These are phyloP conservation scores for Aspergillus sergii DNA, from an alignment of 2,329 filamentous ascomycete genomes.

Conservation along the genomic window DNA sequence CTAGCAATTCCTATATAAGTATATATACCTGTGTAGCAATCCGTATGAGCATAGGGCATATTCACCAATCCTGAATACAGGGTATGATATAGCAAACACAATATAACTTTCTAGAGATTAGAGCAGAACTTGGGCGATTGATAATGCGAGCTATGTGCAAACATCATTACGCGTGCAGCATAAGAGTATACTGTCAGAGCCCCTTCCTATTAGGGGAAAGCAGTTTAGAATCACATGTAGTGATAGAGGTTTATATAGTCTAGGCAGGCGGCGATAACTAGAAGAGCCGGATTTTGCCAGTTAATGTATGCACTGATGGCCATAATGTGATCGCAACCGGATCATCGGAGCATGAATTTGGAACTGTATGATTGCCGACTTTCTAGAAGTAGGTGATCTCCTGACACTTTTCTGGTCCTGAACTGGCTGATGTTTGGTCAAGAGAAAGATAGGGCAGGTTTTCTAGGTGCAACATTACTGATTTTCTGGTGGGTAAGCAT, in stretches of 20 bases:
- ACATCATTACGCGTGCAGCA: not conserved
- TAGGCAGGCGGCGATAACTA: not conserved
- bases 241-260: not conserved
- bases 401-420: not conserved
- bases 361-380: not conserved
- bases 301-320: not conserved
- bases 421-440: not conserved
- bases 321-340: not conserved
- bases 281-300: not conserved
- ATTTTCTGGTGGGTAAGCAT: not conserved
- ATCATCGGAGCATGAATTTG: not conserved
- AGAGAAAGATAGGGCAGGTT: not conserved
- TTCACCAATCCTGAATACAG: not conserved
- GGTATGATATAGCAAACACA: not conserved
- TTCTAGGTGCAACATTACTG: not conserved
- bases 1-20: not conserved
- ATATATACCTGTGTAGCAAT: not conserved
- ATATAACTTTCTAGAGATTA: no score
- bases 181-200: no score
- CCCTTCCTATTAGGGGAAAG: not conserved
- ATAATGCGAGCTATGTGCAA: not conserved
- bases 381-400: not conserved
- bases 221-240: not conserved
- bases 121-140: no score
- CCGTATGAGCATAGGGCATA: not conserved